Evolutionary conservation across 371 early-diverging fungal species (phyloP).

Genomic region (Massospora cicadina): DNA sequence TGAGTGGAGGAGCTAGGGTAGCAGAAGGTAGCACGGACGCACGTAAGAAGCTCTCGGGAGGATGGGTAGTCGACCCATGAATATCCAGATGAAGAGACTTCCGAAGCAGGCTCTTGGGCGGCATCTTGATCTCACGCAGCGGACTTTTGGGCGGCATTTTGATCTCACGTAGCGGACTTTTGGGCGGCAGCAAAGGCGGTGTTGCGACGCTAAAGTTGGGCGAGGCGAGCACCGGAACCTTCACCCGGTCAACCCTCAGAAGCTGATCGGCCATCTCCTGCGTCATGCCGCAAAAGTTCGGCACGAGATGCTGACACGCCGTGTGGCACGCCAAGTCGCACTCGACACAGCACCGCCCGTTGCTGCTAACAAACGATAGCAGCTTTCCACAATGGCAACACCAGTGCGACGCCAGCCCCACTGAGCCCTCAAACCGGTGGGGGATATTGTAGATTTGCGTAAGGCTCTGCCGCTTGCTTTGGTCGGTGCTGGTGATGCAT

Average conservation of each 20-base stretch:
- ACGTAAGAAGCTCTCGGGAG: not conserved
- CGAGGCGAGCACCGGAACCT: not conserved
- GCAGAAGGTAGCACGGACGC: not conserved
- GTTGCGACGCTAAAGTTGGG: not conserved
- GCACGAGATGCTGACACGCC: conserved; percentile 66
- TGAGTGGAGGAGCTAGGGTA: not conserved
- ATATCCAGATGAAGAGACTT: not conserved
- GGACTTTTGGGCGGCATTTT: not conserved
- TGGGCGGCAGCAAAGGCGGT: not conserved
- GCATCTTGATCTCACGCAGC: not conserved
- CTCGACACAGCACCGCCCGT: conserved; percentile 19
- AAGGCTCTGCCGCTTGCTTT: conserved; percentile 18
- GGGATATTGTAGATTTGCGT: conserved; percentile 50
- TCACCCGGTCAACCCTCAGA: not conserved
- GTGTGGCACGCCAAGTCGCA: conserved; percentile 70
- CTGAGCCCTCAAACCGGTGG: conserved; percentile 69
- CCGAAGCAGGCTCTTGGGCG: not conserved
- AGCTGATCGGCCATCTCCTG: conserved; percentile 57
- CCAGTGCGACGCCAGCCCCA: conserved; percentile 70
- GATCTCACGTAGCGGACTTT: not conserved
- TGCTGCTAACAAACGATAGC: conserved; percentile 42
- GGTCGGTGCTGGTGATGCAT: conserved; percentile 61
- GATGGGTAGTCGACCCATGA: not conserved
- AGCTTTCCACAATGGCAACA: conserved; percentile 95
- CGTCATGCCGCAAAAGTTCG: conserved; percentile 84